Conservation (phyloP, 2,329 filamentous ascomycete genomes). For the Talaromyces sp. region DNA sequence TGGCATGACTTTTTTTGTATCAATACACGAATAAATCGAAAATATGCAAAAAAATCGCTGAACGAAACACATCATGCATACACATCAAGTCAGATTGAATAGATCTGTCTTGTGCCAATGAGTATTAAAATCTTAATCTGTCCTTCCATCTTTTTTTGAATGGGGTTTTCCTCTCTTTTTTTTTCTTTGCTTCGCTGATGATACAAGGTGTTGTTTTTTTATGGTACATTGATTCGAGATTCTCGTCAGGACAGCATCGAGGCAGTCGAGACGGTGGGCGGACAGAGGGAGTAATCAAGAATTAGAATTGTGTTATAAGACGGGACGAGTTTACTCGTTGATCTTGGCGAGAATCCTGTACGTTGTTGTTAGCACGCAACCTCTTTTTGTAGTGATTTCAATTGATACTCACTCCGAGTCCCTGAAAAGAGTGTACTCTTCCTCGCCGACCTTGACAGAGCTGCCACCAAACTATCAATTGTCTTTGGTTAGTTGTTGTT, state of each 20-base stretch:
- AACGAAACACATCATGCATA: constrained; percentile 11
- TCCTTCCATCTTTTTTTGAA: not conserved
- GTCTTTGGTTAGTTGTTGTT: not conserved
- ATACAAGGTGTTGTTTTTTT: constrained; percentile 10
- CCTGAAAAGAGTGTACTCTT: constrained; percentile 92
- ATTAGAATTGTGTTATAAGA: not conserved
- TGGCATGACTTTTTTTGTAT: not conserved
- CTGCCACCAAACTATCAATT: constrained; percentile 75
- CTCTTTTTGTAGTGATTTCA: not conserved
- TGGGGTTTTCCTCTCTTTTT: not conserved
- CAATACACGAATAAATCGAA: constrained; percentile 1
- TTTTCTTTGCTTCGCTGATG: constrained; percentile 6
- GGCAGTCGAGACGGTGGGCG: not conserved
- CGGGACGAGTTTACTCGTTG: constrained; percentile 64
- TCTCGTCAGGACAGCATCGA: not conserved
- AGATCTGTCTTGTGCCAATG: constrained; percentile 6
- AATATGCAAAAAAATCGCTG: constrained; percentile 13
- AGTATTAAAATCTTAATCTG: constrained; percentile 7
- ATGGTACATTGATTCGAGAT: constrained; percentile 13
- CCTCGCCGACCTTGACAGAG: constrained; percentile 93
- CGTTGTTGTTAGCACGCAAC: constrained; percentile 14
- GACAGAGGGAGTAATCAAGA: not conserved
- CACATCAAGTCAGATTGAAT: constrained; percentile 9
- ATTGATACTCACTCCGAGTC: constrained; percentile 81
- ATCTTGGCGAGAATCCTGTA: constrained; percentile 94